Percentiles rank a stretch among this genome's conserved stretches.
Evolutionary conservation across 345 rosid genomes (phyloP).

Genomic region (Eucalyptus cladocalyx): DNA sequence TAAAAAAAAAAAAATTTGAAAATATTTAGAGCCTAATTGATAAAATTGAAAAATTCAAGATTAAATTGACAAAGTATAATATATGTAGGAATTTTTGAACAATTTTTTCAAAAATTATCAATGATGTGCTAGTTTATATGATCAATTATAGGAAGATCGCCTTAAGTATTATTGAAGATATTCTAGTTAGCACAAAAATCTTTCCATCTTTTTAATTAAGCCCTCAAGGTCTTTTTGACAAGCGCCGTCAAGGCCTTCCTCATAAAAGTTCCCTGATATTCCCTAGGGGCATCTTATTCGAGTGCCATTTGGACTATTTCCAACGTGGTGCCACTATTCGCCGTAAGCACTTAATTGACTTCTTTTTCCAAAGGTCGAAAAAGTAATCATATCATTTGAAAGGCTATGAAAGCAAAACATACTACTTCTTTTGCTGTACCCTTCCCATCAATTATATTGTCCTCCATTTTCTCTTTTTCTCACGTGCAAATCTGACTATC

Average conservation of each 20-base stretch:
- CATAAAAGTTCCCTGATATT: neutral
- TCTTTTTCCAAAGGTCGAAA: neutral
- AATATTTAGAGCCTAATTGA: too few relatives aligned
- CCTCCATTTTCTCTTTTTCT: neutral
- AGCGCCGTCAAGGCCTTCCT: neutral
- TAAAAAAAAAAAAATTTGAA: too few relatives aligned
- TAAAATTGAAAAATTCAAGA: fast-evolving
- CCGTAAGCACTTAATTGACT: neutral
- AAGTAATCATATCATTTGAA: neutral
- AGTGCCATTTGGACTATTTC: neutral
- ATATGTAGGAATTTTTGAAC: too few relatives aligned
- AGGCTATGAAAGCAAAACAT: neutral
- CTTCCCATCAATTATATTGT: neutral
- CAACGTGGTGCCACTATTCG: neutral
- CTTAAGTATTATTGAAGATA: neutral
- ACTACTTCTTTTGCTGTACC: neutral
- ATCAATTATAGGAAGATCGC: neutral
- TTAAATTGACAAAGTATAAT: too few relatives aligned
- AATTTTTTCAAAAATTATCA: neutral
- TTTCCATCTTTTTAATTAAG: neutral
- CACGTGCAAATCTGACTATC: neutral
- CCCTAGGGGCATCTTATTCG: neutral
- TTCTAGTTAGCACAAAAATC: neutral
- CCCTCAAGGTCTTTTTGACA: neutral
- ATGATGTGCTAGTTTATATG: neutral